Evolutionary conservation across 139 green algal species (phyloP).

Genomic region (Tetradesmus obliquus): DNA sequence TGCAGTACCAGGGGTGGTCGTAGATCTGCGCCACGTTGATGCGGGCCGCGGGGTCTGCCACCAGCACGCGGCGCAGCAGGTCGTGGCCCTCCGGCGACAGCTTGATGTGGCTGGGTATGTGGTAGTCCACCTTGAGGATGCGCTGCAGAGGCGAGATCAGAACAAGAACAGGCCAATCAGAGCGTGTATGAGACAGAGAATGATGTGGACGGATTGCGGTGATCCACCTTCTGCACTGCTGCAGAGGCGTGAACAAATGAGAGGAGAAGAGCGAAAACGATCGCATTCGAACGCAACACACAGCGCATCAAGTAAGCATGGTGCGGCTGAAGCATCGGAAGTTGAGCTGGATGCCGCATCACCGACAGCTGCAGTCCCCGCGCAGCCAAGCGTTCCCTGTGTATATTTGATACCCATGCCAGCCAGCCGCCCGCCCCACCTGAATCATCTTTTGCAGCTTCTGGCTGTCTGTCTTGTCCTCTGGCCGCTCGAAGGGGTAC

Average conservation of each 20-base stretch:
- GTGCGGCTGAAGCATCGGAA: background rate
- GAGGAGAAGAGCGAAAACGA: too few species aligned
- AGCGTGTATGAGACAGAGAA: too few species aligned
- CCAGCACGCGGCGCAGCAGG: constrained; percentile 63
- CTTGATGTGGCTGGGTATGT: constrained; percentile 67
- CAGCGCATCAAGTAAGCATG: too few species aligned
- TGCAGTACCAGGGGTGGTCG: constrained; percentile 72
- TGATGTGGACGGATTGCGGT: too few species aligned
- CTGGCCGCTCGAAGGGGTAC: constrained; percentile 97
- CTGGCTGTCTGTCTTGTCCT: constrained; percentile 86
- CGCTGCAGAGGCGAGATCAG: constrained; percentile 56
- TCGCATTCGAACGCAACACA: too few species aligned
- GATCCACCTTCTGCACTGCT: too few species aligned
- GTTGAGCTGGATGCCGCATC: background rate
- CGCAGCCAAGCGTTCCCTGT: too few species aligned
- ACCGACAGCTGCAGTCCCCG: background rate
- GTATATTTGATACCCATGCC: background rate
- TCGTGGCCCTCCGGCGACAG: constrained; percentile 71
- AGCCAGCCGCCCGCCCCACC: constrained; percentile 35
- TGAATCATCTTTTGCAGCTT: constrained; percentile 86
- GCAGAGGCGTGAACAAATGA: too few species aligned
- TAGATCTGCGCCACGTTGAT: constrained; percentile 77
- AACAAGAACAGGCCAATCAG: background rate
- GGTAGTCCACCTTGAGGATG: constrained; percentile 84
- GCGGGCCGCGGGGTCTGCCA: constrained; percentile 73